Conservation (phyloP, 148 eudicot species). For the Agrostemma githago region DNA sequence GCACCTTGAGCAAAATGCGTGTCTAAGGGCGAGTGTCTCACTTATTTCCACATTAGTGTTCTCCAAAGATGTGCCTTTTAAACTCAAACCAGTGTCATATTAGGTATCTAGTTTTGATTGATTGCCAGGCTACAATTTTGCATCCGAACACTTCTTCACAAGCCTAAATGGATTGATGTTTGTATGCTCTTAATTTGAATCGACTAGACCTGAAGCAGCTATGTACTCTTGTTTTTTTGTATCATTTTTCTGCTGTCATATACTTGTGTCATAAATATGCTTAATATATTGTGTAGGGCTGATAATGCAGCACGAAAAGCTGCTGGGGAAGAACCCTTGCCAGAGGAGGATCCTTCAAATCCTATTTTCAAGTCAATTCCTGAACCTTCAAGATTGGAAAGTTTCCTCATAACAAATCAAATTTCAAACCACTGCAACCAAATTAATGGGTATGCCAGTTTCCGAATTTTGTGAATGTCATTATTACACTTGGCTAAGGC, state of each 20-base stretch:
- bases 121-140: not conserved
- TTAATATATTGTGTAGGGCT: slow-evolving; percentile 37
- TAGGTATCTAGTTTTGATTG: not conserved
- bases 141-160: not conserved
- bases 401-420: slow-evolving; percentile 91
- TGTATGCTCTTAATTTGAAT: not conserved
- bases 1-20: not conserved
- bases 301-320: slow-evolving; percentile 75
- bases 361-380: slow-evolving; percentile 71
- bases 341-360: slow-evolving; percentile 90
- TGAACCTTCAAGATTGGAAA: slow-evolving; percentile 86
- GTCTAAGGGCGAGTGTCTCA: not conserved
- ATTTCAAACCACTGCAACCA: slow-evolving; percentile 90
- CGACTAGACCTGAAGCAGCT: too few relatives aligned
- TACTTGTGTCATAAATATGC: not conserved
- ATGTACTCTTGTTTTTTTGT: not conserved
- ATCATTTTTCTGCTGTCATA: not conserved
- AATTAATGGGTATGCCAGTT: slow-evolving; percentile 66
- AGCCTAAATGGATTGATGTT: not conserved
- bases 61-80: not conserved
- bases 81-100: too few relatives aligned
- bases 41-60: too few relatives aligned
- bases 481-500: not conserved
- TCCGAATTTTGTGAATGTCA: too few relatives aligned
- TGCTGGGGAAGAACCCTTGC: slow-evolving; percentile 91